Evolutionary conservation across 306 rosid species (phyloP), one percentile per base, ranked within the genome.

Genomic region (Elaeagnus macrophylla): DNA sequence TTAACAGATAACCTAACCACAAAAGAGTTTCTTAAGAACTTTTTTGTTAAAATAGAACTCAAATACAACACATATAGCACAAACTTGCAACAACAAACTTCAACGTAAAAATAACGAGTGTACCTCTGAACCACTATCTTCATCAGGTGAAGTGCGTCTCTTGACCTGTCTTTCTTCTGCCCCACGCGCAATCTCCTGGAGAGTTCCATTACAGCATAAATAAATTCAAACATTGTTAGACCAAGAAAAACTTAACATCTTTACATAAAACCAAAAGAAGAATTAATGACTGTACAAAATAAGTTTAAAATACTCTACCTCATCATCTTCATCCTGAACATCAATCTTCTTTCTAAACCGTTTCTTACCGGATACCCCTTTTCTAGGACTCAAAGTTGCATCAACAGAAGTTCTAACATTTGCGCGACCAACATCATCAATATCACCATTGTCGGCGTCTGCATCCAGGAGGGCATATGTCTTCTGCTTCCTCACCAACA

Each of bases 91-190:
- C 43, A 32, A 62, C 7, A 49, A 48, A 37, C 12, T 36, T 9
- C 45, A 1, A 47, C 48, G 39, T 12, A 8, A 37, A 42, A 7
- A 37, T 37, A 20, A 6, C 50, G 7, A 64, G 37, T 72, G 37
- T 72, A 89, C 97, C 95, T 91, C 97, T 13, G 95, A 87, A 61
- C 77, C 76, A 74, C 68, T 68, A 53, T 74, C 79, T 44, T 78
- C 91, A 38, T 76, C 87, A 8, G 71, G 67, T 5, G 74, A 69
- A 61, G 75, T 78, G 53, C 75, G 77, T 71, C 85, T 75, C 78
- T 71, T 84, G 53, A 82, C 97, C 44, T 57, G 79, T 47, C 83
- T 76, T 63, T 61, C 64, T 46, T 57, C 78, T 78, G 74, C 83
- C 69, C 58, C 75, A 17, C 60, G 76, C 48, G 44, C 72, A 60